These are phyloP conservation scores for Chlorella sorokiniana DNA, from an alignment of 139 green algal genomes.

Conservation along the genomic window DNA sequence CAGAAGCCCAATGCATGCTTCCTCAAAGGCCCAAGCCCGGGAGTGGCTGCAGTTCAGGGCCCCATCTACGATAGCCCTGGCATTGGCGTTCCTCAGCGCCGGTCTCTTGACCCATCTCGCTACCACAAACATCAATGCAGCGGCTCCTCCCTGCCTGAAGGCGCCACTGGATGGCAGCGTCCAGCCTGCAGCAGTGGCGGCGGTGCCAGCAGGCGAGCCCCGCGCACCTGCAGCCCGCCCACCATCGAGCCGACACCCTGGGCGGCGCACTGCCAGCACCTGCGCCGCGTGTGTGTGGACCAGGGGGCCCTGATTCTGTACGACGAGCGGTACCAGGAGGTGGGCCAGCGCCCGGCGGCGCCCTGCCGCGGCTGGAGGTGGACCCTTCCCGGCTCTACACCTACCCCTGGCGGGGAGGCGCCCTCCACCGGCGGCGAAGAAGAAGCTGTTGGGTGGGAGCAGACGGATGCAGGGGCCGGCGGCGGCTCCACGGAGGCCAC, in stretches of 20 bases:
- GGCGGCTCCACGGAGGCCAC: no score
- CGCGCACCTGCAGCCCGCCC: background rate
- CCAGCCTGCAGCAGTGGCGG: background rate
- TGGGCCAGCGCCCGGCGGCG: background rate
- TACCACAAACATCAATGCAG: no score
- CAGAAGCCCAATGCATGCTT: no score
- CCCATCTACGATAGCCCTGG: no score
- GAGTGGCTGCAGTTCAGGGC: no score
- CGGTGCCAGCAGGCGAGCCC: background rate
- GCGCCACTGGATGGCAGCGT: background rate
- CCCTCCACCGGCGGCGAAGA: no score
- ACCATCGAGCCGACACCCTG: background rate
- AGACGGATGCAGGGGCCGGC: no score
- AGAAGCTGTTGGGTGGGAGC: no score
- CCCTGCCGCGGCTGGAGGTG: background rate
- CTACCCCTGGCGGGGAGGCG: background rate
- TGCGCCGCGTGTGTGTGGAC: slow-evolving; percentile 11
- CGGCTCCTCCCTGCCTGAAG: no score
- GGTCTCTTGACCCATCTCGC: no score
- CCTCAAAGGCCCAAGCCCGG: no score
- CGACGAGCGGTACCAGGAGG: slow-evolving; percentile 5
- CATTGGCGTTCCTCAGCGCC: no score
- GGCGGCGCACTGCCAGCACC: slow-evolving; percentile 14
- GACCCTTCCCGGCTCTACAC: background rate
- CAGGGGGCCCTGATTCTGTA: background rate